Evolutionary conservation across 176 grass and related monocot species (phyloP).

Genomic region (Leersia perrieri): DNA sequence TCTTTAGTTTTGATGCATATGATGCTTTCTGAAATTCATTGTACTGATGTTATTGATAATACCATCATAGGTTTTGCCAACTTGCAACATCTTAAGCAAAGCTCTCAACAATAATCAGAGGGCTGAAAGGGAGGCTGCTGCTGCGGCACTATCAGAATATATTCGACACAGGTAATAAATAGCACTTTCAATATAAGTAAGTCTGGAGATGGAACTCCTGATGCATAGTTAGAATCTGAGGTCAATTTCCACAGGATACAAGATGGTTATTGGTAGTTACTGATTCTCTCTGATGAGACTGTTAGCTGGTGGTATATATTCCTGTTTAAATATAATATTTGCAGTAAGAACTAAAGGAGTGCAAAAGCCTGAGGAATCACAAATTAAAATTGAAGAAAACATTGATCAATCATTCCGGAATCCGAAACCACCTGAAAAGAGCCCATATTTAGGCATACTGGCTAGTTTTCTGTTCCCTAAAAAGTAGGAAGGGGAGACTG

Average conservation of each 20-base stretch:
- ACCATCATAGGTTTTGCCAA: constrained; percentile 70
- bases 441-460: neutral
- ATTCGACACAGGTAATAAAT: constrained; percentile 74
- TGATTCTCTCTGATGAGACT: neutral
- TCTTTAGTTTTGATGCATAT: constrained; percentile 26
- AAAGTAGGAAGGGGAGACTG: neutral
- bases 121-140: constrained; percentile 91
- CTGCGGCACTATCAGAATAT: constrained; percentile 89
- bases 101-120: constrained; percentile 79
- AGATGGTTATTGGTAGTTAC: neutral
- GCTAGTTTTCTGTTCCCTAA: neutral
- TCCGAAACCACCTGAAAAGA: neutral
- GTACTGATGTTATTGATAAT: constrained; percentile 25
- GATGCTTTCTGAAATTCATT: constrained; percentile 8
- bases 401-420: neutral
- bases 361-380: neutral
- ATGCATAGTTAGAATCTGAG: constrained; percentile 10
- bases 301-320: neutral
- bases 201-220: constrained; percentile 7
- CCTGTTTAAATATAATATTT: neutral
- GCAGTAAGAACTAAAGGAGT: neutral
- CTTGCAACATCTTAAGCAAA: constrained; percentile 80
- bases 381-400: neutral
- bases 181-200: neutral
- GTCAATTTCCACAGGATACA: neutral